phyloP scores from a whole-genome alignment of 2,329 filamentous ascomycete species.

The Blastomyces percursus region DNA sequence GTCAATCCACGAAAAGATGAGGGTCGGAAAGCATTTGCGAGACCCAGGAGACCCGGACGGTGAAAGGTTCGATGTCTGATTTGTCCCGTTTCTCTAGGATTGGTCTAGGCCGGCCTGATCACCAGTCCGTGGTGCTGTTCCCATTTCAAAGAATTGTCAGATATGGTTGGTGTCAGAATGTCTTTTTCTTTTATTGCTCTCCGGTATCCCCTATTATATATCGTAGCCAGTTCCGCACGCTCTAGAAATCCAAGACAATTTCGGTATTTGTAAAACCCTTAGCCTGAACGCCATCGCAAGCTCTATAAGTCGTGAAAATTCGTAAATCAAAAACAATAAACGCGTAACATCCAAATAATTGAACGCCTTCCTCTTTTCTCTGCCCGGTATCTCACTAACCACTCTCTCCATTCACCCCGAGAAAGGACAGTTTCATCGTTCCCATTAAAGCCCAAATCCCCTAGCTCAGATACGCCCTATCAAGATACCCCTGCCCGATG shows the following conservation, averaged over 20 bases:
- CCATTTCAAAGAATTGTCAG: background rate
- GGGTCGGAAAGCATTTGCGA: slow-evolving; percentile 45
- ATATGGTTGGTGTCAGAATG: background rate
- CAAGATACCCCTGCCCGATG: slow-evolving; percentile 14
- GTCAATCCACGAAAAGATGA: slow-evolving; percentile 41
- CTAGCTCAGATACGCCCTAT: background rate
- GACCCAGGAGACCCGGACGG: slow-evolving; percentile 52
- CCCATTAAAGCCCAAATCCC: background rate
- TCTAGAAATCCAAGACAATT: background rate
- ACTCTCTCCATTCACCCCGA: background rate
- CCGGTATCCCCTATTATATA: background rate
- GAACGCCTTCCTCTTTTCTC: background rate
- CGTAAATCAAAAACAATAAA: background rate
- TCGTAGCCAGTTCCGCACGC: background rate
- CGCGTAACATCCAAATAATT: background rate
- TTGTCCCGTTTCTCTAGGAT: background rate
- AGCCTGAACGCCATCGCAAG: background rate
- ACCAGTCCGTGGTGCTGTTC: background rate
- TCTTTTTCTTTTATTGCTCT: background rate
- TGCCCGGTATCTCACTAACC: background rate
- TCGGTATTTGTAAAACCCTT: background rate
- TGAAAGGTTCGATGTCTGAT: slow-evolving; percentile 15
- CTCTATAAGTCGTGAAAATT: background rate
- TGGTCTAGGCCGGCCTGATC: background rate
- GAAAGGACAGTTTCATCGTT: background rate